Base-by-base conservation (phyloP, 208 protist genomes). In the Crithidia expoeki region DNA sequence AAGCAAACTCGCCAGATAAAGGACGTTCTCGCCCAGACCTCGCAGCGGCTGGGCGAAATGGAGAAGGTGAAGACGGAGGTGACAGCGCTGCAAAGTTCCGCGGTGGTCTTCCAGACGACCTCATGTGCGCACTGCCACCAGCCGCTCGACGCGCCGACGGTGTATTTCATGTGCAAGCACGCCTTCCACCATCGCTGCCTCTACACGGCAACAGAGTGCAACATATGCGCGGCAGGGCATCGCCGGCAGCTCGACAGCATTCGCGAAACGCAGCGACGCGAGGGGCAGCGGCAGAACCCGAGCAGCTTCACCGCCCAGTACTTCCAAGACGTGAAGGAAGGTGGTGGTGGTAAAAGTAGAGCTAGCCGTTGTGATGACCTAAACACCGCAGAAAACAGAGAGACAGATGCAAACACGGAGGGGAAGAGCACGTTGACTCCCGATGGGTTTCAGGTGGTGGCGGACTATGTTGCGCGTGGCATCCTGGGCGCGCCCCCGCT, bases 91-190 rank as follows among this genome's bases (percentile, higher is more conserved):
- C 78, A 92, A 52, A 91, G 71, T 33, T 86, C 73, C 9, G 88
- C 94, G 11, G 83, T 88, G 51, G 92, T 95, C 12, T 98, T 98
- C 55, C 92, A 98, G 74, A 55, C 72, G 17, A 76, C 69, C 17
- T 84, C 94, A 36, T 99, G 98, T 74, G 75, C 66, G 10, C 79
- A 76, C 28, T 99, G 97, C 81, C 61, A 76, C 16, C 50, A 63
- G 49, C 60, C 83, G 6, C 85, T 99, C 16, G 96, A 98, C 44
- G 75, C 98, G n/a, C 98, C 97, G 19, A 76, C 88, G 1, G 84
- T 99, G 50, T 96, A 98, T 71, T 98, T 98, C 65, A 61, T 98
- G 44, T 99, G 97, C 81, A 68, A 74, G 66, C 95, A 98, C 81
- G 95, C 89, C 27, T 98, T 98, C 74, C 96, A 98, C 69, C 83